A percentile compares a stretch with the other conserved stretches of the same genome.
phyloP scores from a whole-genome alignment of 352 stramenopile genomes.

The Phytophthora pisi region DNA sequence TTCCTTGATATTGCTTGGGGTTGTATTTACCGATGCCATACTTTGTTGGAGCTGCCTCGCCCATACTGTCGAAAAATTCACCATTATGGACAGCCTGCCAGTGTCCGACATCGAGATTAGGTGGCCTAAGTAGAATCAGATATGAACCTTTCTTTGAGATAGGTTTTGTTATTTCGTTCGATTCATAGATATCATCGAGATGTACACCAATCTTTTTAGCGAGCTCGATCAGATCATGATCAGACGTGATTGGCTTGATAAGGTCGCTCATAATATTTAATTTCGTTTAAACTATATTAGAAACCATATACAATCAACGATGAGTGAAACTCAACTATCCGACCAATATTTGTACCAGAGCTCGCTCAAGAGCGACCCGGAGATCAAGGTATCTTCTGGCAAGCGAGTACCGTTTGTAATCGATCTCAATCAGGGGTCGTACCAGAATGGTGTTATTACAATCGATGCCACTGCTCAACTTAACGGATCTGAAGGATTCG shows the following conservation, averaged over 20 bases:
- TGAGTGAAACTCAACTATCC: too few relatives aligned
- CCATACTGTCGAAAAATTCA: too few relatives aligned
- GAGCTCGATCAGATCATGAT: background rate
- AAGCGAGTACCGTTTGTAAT: background rate
- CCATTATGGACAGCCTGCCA: background rate
- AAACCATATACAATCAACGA: too few relatives aligned
- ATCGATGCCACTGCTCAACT: constrained; percentile 7
- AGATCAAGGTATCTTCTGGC: background rate
- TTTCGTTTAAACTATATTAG: too few relatives aligned
- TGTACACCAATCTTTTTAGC: background rate
- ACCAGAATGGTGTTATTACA: constrained; percentile 2
- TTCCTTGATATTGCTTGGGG: too few relatives aligned
- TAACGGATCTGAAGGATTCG: constrained; percentile 4
- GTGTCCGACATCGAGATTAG: background rate
- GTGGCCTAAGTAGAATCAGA: too few relatives aligned
- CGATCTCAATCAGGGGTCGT: constrained; percentile 2
- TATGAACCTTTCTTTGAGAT: too few relatives aligned
- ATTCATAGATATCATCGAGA: background rate
- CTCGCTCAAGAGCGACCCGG: background rate
- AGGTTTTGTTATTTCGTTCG: too few relatives aligned
- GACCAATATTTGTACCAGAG: background rate
- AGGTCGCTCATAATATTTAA: too few relatives aligned
- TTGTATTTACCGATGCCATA: too few relatives aligned
- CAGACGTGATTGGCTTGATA: too few relatives aligned
- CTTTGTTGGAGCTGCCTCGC: too few relatives aligned